Conservation (phyloP, 306 rosid genomes). For the Mucuna pruriens region DNA sequence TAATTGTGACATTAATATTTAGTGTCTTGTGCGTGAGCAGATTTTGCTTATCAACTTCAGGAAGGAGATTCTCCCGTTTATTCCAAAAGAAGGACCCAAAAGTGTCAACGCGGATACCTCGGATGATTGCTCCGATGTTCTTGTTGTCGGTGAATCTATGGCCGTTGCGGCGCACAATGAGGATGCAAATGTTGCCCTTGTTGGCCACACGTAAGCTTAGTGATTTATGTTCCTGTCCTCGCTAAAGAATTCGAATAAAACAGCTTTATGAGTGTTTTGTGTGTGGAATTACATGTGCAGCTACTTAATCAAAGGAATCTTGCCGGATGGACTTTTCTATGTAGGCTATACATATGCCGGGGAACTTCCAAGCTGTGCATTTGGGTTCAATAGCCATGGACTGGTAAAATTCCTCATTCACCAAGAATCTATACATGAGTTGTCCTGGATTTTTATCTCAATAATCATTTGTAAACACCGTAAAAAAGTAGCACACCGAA, state of each 20-base stretch:
- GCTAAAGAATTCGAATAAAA: slow-evolving; percentile 9
- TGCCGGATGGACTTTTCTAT: slow-evolving; percentile 60
- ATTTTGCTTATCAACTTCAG: slow-evolving; percentile 75
- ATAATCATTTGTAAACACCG: too few species aligned
- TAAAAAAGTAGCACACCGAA: too few species aligned
- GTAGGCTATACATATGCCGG: slow-evolving; percentile 89
- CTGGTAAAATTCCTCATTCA: slow-evolving; percentile 47
- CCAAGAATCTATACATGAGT: background rate
- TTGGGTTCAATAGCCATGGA: slow-evolving; percentile 69
- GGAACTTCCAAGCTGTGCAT: slow-evolving; percentile 88
- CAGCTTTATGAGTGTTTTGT: background rate
- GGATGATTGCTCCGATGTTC: slow-evolving; percentile 85
- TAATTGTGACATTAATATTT: background rate
- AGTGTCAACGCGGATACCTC: slow-evolving; percentile 34
- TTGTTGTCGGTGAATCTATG: slow-evolving; percentile 68
- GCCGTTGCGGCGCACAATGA: slow-evolving; percentile 90
- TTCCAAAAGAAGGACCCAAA: slow-evolving; percentile 55
- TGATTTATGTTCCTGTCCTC: background rate
- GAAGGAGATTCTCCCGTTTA: slow-evolving; percentile 83
- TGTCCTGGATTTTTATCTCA: background rate
- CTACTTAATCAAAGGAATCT: slow-evolving; percentile 71
- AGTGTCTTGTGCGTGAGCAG: slow-evolving; percentile 49
- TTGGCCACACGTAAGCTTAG: slow-evolving; percentile 79
- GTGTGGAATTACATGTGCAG: slow-evolving; percentile 47
- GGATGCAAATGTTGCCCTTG: slow-evolving; percentile 77